These are phyloP conservation scores for Alternaria solani DNA, from an alignment of 2,329 filamentous ascomycete genomes.

Conservation along the genomic window DNA sequence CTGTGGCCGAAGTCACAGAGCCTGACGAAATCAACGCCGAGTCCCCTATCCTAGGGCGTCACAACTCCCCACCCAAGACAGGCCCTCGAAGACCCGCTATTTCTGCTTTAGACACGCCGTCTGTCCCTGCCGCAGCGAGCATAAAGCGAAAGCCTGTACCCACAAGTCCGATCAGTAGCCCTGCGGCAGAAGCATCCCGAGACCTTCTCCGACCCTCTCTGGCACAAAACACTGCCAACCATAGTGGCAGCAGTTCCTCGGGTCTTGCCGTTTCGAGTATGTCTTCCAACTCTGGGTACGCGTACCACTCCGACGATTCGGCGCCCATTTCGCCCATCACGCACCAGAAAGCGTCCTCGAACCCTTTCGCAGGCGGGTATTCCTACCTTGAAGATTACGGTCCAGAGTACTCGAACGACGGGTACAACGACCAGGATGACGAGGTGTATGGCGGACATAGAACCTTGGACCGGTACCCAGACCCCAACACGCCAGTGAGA, in stretches of 20 bases:
- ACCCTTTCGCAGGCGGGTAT: slow-evolving; percentile 39
- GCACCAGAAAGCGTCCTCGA: slow-evolving; percentile 17
- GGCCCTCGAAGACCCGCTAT: slow-evolving; percentile 16
- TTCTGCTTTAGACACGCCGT: slow-evolving; percentile 21
- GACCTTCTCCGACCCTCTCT: slow-evolving; percentile 36
- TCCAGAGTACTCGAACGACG: slow-evolving; percentile 34
- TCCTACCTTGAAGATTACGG: slow-evolving; percentile 45
- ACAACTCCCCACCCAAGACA: slow-evolving; percentile 11
- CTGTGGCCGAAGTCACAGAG: slow-evolving; percentile 45
- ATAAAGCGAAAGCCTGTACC: slow-evolving; percentile 41
- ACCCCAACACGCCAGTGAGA: slow-evolving; percentile 16
- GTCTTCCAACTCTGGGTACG: slow-evolving; percentile 13
- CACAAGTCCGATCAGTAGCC: slow-evolving; percentile 24
- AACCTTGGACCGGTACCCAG: slow-evolving; percentile 38
- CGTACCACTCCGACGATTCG: slow-evolving; percentile 16
- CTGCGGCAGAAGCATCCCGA: slow-evolving; percentile 31
- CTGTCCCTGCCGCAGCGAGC: slow-evolving; percentile 22
- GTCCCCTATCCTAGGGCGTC: slow-evolving; percentile 32
- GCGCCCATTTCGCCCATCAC: slow-evolving; percentile 26
- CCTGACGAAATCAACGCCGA: slow-evolving; percentile 29
- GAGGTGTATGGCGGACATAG: slow-evolving; percentile 42
- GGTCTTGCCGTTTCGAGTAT: slow-evolving; percentile 25
- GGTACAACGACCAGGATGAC: slow-evolving; percentile 31
- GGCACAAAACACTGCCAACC: slow-evolving; percentile 17
- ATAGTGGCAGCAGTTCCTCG: slow-evolving; percentile 38